Conservation (phyloP, 1,284 basidiomycete species). For the Heterobasidion occidentale region DNA sequence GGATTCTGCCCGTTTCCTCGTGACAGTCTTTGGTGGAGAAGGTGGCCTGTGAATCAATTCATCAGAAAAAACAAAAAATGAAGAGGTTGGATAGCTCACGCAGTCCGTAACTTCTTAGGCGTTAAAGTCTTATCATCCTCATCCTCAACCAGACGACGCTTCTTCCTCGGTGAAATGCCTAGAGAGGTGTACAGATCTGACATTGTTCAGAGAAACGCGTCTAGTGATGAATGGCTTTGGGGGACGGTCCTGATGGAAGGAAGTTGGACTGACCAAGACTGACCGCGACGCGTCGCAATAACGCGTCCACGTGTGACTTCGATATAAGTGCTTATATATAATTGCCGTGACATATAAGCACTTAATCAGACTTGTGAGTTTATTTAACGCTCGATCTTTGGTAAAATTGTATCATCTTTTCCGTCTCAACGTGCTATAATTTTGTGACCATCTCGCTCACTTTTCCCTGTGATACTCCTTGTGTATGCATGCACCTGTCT, state of each 20-base stretch:
- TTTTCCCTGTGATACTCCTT: too few species aligned
- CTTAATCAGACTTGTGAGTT: too few species aligned
- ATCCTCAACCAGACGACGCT: constrained; percentile 37
- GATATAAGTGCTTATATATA: too few species aligned
- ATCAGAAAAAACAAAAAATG: neutral
- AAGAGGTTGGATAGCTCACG: constrained; percentile 28
- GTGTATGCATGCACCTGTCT: too few species aligned
- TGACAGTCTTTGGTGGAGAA: constrained; percentile 43
- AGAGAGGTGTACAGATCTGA: constrained; percentile 55
- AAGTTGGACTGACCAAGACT: neutral
- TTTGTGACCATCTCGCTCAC: too few species aligned
- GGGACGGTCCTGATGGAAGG: neutral
- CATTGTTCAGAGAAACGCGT: constrained; percentile 28
- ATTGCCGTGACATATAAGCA: too few species aligned
- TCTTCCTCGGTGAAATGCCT: constrained; percentile 59
- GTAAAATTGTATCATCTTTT: too few species aligned
- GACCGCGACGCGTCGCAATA: constrained; percentile 1
- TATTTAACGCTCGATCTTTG: too few species aligned
- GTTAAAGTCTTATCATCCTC: constrained; percentile 49
- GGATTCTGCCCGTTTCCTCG: constrained; percentile 18
- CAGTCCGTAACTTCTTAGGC: constrained; percentile 58
- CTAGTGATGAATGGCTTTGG: too few species aligned
- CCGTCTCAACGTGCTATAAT: too few species aligned
- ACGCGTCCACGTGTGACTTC: neutral
- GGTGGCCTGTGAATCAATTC: constrained; percentile 32